Conservation (phyloP, 2,329 filamentous ascomycete species). For the Chrysoporthe austroafricana region DNA sequence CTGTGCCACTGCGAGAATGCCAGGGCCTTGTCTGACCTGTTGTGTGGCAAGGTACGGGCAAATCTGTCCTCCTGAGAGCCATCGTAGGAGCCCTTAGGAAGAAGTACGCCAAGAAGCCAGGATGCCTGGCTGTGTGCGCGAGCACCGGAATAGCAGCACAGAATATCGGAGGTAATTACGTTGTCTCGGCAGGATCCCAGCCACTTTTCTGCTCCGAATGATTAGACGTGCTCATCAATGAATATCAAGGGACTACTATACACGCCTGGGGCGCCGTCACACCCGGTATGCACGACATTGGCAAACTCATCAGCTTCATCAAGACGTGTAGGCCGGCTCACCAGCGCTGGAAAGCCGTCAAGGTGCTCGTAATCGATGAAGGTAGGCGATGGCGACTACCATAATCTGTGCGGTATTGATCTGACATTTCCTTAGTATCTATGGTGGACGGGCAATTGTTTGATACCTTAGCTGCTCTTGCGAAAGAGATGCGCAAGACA, state of each 20-base stretch:
- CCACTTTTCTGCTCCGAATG: not conserved
- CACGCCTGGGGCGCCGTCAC: slow-evolving; percentile 77
- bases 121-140: slow-evolving; percentile 73
- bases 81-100: slow-evolving; percentile 68
- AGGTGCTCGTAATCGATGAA: slow-evolving; percentile 73
- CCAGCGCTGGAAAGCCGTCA: slow-evolving; percentile 71
- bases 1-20: not conserved
- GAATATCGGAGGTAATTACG: slow-evolving; percentile 65
- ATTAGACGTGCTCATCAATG: not conserved
- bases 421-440: slow-evolving; percentile 52
- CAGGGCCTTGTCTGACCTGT: not conserved
- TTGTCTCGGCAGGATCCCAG: not conserved
- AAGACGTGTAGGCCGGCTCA: slow-evolving; percentile 70
- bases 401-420: not conserved
- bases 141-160: slow-evolving; percentile 77
- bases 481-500: slow-evolving; percentile 64
- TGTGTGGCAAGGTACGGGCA: slow-evolving; percentile 63
- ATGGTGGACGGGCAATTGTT: slow-evolving; percentile 81
- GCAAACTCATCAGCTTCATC: slow-evolving; percentile 73
- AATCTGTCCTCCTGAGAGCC: slow-evolving; percentile 74
- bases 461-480: slow-evolving; percentile 74
- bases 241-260: slow-evolving; percentile 56
- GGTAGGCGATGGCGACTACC: not conserved
- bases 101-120: slow-evolving; percentile 65
- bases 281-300: slow-evolving; percentile 70